Conservation (phyloP, 345 rosid genomes). For the Odontarrhena argentea region DNA sequence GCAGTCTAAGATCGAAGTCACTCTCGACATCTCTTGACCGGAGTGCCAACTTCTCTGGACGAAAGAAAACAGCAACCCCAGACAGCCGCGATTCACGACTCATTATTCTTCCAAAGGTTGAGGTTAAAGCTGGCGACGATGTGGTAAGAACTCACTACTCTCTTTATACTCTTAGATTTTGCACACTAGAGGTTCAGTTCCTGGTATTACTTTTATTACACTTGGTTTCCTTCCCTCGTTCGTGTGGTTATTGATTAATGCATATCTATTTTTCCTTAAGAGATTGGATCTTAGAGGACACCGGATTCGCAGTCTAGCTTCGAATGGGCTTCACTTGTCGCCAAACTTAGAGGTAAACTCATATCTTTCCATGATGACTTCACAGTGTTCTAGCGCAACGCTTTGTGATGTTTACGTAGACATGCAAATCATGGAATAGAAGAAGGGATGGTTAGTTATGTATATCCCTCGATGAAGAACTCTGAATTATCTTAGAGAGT, state of each 20-base stretch:
- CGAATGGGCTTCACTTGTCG: slow-evolving; percentile 77
- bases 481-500: not conserved
- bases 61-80: slow-evolving; percentile 61
- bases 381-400: slow-evolving; percentile 22
- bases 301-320: slow-evolving; percentile 74
- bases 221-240: slow-evolving; percentile 15
- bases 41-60: slow-evolving; percentile 69
- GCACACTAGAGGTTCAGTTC: not conserved
- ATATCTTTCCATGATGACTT: slow-evolving; percentile 1
- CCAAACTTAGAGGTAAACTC: slow-evolving; percentile 81
- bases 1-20: slow-evolving; percentile 66
- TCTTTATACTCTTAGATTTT: slow-evolving; percentile 8
- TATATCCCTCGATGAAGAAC: not conserved
- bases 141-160: slow-evolving; percentile 59
- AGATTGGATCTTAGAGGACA: slow-evolving; percentile 98
- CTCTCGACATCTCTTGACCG: slow-evolving; percentile 65
- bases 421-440: slow-evolving; percentile 23
- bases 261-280: slow-evolving; percentile 47
- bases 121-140: slow-evolving; percentile 87
- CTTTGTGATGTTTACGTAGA: slow-evolving; percentile 6
- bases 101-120: slow-evolving; percentile 93
- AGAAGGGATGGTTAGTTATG: slow-evolving; percentile 10
- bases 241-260: slow-evolving; percentile 26
- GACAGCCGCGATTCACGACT: slow-evolving; percentile 76
- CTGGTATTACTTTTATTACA: slow-evolving; percentile 6